A percentile compares a stretch with the other conserved stretches of the same genome.
phyloP scores from a whole-genome alignment of 352 stramenopile species.

The Aphanomyces cochlioides region DNA sequence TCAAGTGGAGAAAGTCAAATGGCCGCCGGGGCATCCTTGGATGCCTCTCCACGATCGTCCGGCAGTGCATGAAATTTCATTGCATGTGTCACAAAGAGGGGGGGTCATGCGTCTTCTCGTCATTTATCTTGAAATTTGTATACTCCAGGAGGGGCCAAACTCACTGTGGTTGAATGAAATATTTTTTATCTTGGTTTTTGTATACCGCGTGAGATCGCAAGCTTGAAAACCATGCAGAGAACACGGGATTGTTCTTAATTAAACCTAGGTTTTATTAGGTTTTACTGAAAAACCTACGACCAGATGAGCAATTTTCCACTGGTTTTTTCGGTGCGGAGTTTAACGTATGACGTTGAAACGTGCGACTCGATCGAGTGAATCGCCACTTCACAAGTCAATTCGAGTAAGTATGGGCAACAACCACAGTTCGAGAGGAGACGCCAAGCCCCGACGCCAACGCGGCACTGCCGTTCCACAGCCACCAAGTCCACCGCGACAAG shows the following conservation, averaged over 20 bases:
- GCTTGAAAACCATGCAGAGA: too few species aligned
- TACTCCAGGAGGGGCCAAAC: too few species aligned
- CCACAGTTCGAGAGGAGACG: background rate
- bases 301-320: background rate
- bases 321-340: background rate
- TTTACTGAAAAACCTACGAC: background rate
- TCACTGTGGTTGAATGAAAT: too few species aligned
- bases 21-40: background rate
- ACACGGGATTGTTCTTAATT: background rate
- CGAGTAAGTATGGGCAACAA: slow-evolving; percentile 4
- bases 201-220: background rate
- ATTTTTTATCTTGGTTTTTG: slow-evolving; percentile 6
- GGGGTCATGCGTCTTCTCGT: too few species aligned
- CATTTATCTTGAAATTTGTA: too few species aligned
- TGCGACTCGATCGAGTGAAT: background rate
- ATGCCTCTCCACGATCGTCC: background rate
- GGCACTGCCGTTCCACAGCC: slow-evolving; percentile 9
- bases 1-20: slow-evolving; percentile 1
- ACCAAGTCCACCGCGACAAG: slow-evolving; percentile 6
- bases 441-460: slow-evolving; percentile 20
- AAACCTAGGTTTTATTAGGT: slow-evolving; percentile 9
- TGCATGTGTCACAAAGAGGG: too few species aligned
- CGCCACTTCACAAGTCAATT: slow-evolving; percentile 13
- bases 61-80: background rate
- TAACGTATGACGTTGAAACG: background rate